These are phyloP conservation scores for Aspergillus phoenicis DNA, from an alignment of 2,329 filamentous ascomycete genomes.

Conservation along the genomic window DNA sequence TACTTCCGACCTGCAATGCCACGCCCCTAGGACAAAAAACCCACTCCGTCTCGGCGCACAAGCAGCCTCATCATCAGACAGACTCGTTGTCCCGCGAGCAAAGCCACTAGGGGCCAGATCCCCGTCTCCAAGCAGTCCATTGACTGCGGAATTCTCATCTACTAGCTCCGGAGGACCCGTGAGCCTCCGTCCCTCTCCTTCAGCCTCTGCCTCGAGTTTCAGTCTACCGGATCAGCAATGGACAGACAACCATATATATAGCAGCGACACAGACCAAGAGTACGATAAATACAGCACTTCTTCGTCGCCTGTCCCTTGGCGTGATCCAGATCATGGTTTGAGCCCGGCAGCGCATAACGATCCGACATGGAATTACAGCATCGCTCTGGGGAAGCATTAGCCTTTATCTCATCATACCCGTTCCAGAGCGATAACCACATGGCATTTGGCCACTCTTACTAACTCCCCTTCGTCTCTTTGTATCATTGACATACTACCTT, in stretches of 20 bases:
- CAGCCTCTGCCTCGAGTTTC: slow-evolving; percentile 12
- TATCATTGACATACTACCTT: neutral
- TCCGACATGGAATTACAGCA: slow-evolving; percentile 21
- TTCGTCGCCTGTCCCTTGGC: slow-evolving; percentile 13
- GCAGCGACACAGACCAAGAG: slow-evolving; percentile 23
- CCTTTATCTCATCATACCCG: neutral
- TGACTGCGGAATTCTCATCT: neutral
- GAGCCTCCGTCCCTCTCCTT: slow-evolving; percentile 11
- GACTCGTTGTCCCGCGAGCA: slow-evolving; percentile 13
- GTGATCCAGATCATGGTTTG: slow-evolving; percentile 14
- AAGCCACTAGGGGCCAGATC: slow-evolving; percentile 7
- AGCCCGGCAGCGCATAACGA: slow-evolving; percentile 17
- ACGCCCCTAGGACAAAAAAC: slow-evolving; percentile 7
- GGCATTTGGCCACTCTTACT: too few species aligned
- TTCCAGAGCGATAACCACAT: neutral
- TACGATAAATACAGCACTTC: slow-evolving; percentile 8
- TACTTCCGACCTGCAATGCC: slow-evolving; percentile 17
- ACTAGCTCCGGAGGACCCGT: slow-evolving; percentile 12
- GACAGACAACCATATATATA: slow-evolving; percentile 11
- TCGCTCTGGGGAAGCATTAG: slow-evolving; percentile 4
- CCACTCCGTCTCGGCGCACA: neutral
- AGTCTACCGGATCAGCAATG: slow-evolving; percentile 14
- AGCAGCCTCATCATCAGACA: neutral
- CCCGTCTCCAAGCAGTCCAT: neutral
- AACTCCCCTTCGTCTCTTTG: neutral